Evolutionary conservation across 2,329 filamentous ascomycete species (phyloP).

Genomic region (Fusarium subtropicale): DNA sequence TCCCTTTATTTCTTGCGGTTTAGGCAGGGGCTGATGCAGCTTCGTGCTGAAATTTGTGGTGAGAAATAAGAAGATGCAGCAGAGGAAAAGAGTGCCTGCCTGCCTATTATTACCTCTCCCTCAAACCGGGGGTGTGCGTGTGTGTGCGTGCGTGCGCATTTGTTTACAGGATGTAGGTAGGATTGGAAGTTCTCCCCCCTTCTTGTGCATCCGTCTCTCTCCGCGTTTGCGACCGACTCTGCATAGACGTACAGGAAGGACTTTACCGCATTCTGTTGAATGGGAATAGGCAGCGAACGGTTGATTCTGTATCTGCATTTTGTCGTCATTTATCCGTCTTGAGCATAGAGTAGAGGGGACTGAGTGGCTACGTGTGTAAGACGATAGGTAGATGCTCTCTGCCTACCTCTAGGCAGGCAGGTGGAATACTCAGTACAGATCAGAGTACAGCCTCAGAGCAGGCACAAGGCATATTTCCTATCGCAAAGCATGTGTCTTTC

Average conservation of each 20-base stretch:
- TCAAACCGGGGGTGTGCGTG: constrained; percentile 5
- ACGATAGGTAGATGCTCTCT: not conserved
- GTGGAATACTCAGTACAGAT: not conserved
- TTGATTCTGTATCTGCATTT: constrained; percentile 24
- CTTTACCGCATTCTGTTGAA: not conserved
- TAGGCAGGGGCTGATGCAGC: constrained; percentile 35
- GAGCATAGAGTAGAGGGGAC: constrained; percentile 5
- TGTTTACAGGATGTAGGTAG: constrained; percentile 11
- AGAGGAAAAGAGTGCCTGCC: constrained; percentile 32
- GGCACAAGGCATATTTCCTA: constrained; percentile 26
- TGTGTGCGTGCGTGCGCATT: not conserved
- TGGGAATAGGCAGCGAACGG: constrained; percentile 6
- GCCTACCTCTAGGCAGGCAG: not conserved
- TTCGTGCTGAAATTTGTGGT: constrained; percentile 22
- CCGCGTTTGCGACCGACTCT: constrained; percentile 40
- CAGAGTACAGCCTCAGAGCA: constrained; percentile 9
- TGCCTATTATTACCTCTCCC: constrained; percentile 26
- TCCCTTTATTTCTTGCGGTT: constrained; percentile 34
- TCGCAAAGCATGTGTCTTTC: not conserved
- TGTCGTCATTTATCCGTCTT: constrained; percentile 28
- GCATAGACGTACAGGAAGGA: constrained; percentile 17
- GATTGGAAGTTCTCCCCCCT: constrained; percentile 12
- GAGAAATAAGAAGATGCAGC: constrained; percentile 4
- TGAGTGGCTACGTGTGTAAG: constrained; percentile 1
- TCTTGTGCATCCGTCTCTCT: constrained; percentile 37